phyloP scores from a whole-genome alignment of 2,329 filamentous ascomycete species.

The Xylaria sp. region DNA sequence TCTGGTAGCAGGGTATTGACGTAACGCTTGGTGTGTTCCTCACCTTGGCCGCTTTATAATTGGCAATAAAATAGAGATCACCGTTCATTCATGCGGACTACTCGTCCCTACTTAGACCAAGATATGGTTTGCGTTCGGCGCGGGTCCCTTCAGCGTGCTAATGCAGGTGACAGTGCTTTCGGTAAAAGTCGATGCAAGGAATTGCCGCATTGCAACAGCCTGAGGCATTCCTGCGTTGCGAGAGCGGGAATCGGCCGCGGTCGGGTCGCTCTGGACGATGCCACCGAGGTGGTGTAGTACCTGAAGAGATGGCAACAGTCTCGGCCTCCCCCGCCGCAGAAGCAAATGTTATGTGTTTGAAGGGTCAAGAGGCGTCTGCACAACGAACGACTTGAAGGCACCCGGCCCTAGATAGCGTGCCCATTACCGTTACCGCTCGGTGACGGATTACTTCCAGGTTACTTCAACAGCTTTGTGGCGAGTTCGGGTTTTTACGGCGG shows the following conservation, averaged over 20 bases:
- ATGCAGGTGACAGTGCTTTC: constrained; percentile 3
- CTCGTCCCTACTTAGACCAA: background rate
- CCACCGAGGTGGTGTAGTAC: background rate
- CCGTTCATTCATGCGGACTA: background rate
- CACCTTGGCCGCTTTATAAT: background rate
- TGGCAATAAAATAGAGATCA: constrained; percentile 16
- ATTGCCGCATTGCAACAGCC: constrained; percentile 18
- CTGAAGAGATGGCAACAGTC: background rate
- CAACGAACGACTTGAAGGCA: constrained; percentile 5
- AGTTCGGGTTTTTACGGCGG: background rate
- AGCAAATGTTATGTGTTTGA: constrained; percentile 9
- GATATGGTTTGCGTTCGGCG: constrained; percentile 1
- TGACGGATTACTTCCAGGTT: constrained; percentile 1
- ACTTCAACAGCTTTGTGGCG: background rate
- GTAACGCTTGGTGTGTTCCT: no score
- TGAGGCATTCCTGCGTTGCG: background rate
- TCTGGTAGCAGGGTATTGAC: background rate
- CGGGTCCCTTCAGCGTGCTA: background rate
- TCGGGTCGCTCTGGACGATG: background rate
- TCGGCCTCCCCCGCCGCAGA: background rate
- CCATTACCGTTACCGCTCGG: background rate
- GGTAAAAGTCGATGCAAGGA: constrained; percentile 14
- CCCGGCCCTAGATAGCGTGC: no score
- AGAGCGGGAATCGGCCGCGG: constrained; percentile 5
- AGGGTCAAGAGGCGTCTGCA: background rate